phyloP scores from a whole-genome alignment of 495 filamentous ascomycete genomes.

The Tuber umbilicatum region DNA sequence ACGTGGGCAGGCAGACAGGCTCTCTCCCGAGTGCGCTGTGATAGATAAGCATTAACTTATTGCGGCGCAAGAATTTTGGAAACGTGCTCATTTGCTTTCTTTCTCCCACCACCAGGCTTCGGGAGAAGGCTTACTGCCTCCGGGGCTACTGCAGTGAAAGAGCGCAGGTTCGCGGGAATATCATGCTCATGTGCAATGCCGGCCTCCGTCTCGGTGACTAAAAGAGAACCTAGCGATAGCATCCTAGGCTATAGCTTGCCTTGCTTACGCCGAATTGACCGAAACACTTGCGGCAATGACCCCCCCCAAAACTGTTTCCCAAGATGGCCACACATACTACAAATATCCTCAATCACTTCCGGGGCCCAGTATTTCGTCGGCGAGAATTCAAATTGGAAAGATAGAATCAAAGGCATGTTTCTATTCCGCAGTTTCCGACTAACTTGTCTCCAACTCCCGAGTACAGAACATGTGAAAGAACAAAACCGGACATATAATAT shows the following conservation, averaged over 20 bases:
- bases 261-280: background rate
- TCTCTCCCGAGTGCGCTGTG: background rate
- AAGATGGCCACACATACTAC: background rate
- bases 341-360: background rate
- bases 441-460: constrained; percentile 1
- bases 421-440: background rate
- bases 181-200: background rate
- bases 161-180: background rate
- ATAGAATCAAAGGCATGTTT: background rate
- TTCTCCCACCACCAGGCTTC: background rate
- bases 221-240: background rate
- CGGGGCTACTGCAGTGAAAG: background rate
- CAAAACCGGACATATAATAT: background rate
- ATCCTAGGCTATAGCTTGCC: background rate
- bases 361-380: background rate
- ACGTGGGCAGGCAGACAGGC: background rate
- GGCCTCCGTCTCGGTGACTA: background rate
- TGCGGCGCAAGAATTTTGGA: background rate
- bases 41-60: background rate
- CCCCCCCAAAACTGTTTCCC: background rate
- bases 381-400: background rate
- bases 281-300: background rate
- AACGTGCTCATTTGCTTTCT: background rate
- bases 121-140: background rate
- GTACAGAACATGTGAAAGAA: background rate